phyloP scores from a whole-genome alignment of 1,139 yeast genomes.

The Pichia sp. region DNA sequence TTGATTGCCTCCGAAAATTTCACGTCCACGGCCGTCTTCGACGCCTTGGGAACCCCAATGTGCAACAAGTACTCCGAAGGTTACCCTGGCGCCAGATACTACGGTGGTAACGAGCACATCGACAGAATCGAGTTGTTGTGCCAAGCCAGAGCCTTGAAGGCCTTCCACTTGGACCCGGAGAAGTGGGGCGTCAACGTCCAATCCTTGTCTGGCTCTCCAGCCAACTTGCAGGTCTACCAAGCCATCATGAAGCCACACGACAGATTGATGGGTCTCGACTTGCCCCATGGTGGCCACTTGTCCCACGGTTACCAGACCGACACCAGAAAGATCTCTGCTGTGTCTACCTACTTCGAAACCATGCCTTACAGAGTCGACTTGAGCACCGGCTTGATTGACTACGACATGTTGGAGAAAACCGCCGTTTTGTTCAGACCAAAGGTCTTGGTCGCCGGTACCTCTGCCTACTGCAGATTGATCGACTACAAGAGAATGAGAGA shows the following conservation, averaged over 20 bases:
- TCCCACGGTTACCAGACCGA: slow-evolving; percentile 98
- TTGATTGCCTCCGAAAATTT: slow-evolving; percentile 96
- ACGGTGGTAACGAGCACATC: slow-evolving; percentile 90
- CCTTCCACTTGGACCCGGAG: slow-evolving; percentile 73
- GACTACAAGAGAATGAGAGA: slow-evolving; percentile 95
- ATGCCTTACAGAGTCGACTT: slow-evolving; percentile 96
- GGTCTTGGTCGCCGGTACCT: slow-evolving; percentile 94
- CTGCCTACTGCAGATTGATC: slow-evolving; percentile 92
- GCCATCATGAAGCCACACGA: slow-evolving; percentile 94
- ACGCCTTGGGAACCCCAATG: slow-evolving; percentile 96
- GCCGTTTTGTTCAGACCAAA: slow-evolving; percentile 92
- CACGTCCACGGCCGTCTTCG: slow-evolving; percentile 94
- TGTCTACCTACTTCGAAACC: slow-evolving; percentile 94
- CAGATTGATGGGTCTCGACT: slow-evolving; percentile 92
- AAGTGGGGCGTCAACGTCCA: slow-evolving; percentile 99
- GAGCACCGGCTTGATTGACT: slow-evolving; percentile 89
- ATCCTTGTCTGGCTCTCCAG: slow-evolving; percentile 94
- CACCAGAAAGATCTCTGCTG: slow-evolving; percentile 89
- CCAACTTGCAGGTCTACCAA: slow-evolving; percentile 92
- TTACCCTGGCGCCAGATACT: slow-evolving; percentile 84
- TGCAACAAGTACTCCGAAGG: slow-evolving; percentile 87
- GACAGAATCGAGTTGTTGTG: slow-evolving; percentile 90
- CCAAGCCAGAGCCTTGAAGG: slow-evolving; percentile 88
- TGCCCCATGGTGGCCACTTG: slow-evolving; percentile 98
- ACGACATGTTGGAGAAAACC: slow-evolving; percentile 87